These are phyloP conservation scores for Venturia effusa DNA, from an alignment of 2,329 filamentous ascomycete species.

Conservation along the genomic window DNA sequence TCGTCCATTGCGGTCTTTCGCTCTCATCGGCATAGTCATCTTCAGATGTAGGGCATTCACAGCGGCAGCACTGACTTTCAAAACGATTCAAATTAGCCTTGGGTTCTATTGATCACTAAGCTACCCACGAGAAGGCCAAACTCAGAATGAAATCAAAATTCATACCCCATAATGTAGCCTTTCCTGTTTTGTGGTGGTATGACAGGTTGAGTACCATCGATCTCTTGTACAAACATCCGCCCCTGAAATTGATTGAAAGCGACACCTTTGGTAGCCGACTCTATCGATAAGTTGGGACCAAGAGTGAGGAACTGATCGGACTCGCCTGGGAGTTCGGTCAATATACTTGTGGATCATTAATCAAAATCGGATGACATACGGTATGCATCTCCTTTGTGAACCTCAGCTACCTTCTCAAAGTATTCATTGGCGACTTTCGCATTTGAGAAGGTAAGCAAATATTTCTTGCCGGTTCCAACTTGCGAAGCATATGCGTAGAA, in stretches of 20 bases:
- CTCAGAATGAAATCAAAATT: not conserved
- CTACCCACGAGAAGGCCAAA: not conserved
- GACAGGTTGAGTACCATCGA: not conserved
- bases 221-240: not conserved
- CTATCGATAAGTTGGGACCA: not conserved
- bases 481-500: not conserved
- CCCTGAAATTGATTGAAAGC: not conserved
- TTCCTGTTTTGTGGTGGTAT: not conserved
- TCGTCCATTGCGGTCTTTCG: not conserved
- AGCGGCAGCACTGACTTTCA: not conserved
- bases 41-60: not conserved
- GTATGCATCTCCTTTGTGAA: not conserved
- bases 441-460: not conserved
- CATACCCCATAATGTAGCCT: not conserved
- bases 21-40: not conserved
- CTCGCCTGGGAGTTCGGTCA: not conserved
- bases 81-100: not conserved
- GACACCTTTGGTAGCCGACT: not conserved
- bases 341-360: not conserved
- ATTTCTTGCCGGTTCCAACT: not conserved
- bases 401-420: not conserved
- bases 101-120: not conserved
- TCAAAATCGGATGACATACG: not conserved
- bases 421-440: not conserved
- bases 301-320: not conserved